Conservation (phyloP, 2,329 filamentous ascomycete genomes). For the Diaporthe caulivora region DNA sequence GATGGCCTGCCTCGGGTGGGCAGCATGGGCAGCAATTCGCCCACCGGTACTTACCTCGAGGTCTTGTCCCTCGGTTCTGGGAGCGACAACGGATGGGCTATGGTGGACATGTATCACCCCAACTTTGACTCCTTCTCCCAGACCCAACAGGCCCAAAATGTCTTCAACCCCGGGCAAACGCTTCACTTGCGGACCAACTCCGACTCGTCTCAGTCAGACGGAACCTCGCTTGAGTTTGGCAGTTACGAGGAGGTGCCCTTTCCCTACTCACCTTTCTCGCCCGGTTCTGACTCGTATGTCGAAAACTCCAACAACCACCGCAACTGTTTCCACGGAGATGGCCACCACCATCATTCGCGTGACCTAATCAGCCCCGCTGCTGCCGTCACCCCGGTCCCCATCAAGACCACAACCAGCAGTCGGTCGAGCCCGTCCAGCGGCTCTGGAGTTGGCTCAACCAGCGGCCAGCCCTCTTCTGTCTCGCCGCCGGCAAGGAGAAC, state of each 20-base stretch:
- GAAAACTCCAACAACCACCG: slow-evolving; percentile 71
- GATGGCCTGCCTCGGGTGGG: slow-evolving; percentile 58
- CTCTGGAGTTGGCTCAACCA: slow-evolving; percentile 69
- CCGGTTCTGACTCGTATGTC: slow-evolving; percentile 80
- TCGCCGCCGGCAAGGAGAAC: slow-evolving; percentile 76
- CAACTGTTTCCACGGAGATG: slow-evolving; percentile 72
- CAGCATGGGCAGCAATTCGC: slow-evolving; percentile 73
- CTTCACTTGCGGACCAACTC: slow-evolving; percentile 89
- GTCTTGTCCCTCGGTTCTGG: slow-evolving; percentile 85
- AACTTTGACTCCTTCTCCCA: slow-evolving; percentile 77
- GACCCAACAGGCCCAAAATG: slow-evolving; percentile 68
- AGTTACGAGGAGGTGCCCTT: slow-evolving; percentile 87
- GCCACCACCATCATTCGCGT: slow-evolving; percentile 58
- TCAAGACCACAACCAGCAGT: slow-evolving; percentile 72
- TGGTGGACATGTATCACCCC: slow-evolving; percentile 80
- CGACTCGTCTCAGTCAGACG: slow-evolving; percentile 83
- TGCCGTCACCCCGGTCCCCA: slow-evolving; percentile 76
- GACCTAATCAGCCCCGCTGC: slow-evolving; percentile 76
- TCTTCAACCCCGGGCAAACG: slow-evolving; percentile 93
- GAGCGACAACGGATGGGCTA: slow-evolving; percentile 88
- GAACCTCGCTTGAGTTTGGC: slow-evolving; percentile 74
- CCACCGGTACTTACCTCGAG: slow-evolving; percentile 85
- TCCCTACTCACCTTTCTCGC: slow-evolving; percentile 84
- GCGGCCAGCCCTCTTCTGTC: slow-evolving; percentile 66
- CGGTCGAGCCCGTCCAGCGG: slow-evolving; percentile 72